Evolutionary conservation across 2,329 filamentous ascomycete species (phyloP), one percentile per base, ranked within the genome.

Genomic region (Monosporascus sp.): DNA sequence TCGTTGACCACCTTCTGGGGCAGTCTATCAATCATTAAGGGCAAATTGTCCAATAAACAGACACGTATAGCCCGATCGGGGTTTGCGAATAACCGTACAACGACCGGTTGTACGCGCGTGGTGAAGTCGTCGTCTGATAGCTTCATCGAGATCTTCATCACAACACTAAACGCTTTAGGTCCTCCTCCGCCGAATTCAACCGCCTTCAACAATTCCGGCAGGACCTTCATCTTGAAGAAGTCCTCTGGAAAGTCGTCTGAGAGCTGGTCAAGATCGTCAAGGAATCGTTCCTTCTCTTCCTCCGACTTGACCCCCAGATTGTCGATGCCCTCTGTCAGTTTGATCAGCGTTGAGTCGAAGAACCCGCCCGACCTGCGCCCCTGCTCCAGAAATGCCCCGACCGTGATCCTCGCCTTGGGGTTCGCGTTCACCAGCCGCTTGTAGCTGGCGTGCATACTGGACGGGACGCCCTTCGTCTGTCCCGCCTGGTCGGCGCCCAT

Each of bases 141-240:
- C 66, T 96, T 97, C 6, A 85, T 77, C 4, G 90, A 85, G 61
- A 99, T 97, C 66, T 96, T 96, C 76, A 97, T 84, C 41, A 96
- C 89, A 1, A 96, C 85, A 1, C 80, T 75, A 55, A 99, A 89
- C 0, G 96, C 92, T 65, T 96, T 95, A 0, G 93, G 89, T 0
- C 94, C 94, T 27, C 94, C 94, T 11, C 93, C 94, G 7, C 94
- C 94, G 69, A 97, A 99, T 65, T 99, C 94, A n/a, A 97, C 91
- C 0, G 92, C 96, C 67, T 97, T 99, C n/a, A 99, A 79, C 31
- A 99, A 76, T 67, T 99, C 94, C 0, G 94, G 94, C 8, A 99
- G 78, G 3, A 99, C 85, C 66, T 97, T 99, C 80, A 96, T 89
- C 68, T 95, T 96, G 78, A 97, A 96, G 70, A 96, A 99, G 55